Conservation (phyloP, 768 basidiomycete genomes). For the Daedalea quercina region DNA sequence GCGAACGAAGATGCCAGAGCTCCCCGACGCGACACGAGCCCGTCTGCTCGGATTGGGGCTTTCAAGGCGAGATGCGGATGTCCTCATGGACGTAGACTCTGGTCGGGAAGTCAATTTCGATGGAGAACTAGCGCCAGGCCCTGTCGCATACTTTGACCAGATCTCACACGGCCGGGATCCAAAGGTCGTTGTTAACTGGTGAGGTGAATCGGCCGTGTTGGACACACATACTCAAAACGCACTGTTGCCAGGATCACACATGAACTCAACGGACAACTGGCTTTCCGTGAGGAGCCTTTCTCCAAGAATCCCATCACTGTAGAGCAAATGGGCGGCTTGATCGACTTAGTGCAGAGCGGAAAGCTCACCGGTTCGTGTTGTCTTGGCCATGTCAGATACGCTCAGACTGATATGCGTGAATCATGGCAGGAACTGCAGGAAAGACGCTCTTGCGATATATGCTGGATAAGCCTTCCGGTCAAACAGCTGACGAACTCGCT, state of each 20-base stretch:
- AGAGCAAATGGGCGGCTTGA: conserved; percentile 64
- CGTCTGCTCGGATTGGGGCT: conserved; percentile 54
- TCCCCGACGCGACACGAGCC: conserved; percentile 56
- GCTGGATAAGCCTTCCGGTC: conserved; percentile 37
- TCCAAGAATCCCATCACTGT: conserved; percentile 52
- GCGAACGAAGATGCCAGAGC: conserved; percentile 55
- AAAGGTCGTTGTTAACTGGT: conserved; percentile 84
- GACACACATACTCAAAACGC: neutral
- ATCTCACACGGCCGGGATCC: conserved; percentile 54
- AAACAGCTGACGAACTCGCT: conserved; percentile 38
- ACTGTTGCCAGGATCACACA: conserved; percentile 68
- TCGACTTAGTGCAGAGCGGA: conserved; percentile 64
- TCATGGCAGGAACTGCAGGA: conserved; percentile 60
- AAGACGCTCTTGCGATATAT: conserved; percentile 72
- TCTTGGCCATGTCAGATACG: too few relatives aligned
- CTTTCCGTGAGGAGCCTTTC: conserved; percentile 50
- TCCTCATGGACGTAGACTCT: conserved; percentile 68
- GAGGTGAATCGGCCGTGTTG: conserved; percentile 15
- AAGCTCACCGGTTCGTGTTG: conserved; percentile 57
- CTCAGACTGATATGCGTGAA: neutral
- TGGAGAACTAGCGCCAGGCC: conserved; percentile 44
- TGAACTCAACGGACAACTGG: conserved; percentile 76
- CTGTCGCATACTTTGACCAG: conserved; percentile 77
- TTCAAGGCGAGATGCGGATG: conserved; percentile 60
- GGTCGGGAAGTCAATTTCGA: conserved; percentile 58